Percentiles rank a stretch among this genome's conserved stretches.
Evolutionary conservation across 345 rosid species (phyloP).

Genomic region (Gossypium arboreum): DNA sequence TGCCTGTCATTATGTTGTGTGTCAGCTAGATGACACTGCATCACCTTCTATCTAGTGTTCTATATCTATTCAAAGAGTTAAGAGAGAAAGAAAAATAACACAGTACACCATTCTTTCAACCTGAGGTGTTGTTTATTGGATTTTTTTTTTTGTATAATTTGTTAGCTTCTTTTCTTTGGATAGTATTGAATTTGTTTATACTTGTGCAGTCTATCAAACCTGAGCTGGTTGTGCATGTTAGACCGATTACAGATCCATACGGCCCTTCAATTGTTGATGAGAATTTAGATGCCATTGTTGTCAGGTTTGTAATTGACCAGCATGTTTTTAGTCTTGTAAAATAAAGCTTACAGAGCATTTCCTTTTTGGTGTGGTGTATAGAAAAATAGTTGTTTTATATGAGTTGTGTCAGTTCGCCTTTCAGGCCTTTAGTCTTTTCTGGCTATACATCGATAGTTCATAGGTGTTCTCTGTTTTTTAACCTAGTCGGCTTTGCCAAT

Average conservation of each 20-base stretch:
- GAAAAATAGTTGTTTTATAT: not conserved
- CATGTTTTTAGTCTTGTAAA: not conserved
- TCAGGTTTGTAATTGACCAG: constrained; percentile 44
- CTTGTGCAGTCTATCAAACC: constrained; percentile 71
- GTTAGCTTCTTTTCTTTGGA: not conserved
- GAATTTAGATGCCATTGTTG: constrained; percentile 76
- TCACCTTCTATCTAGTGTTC: not conserved
- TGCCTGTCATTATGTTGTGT: not conserved
- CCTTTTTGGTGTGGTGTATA: not conserved
- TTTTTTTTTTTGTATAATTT: not conserved
- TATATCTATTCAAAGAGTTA: not conserved
- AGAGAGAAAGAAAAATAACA: not conserved
- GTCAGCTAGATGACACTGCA: not conserved
- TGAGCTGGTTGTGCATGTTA: constrained; percentile 58
- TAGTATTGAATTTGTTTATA: not conserved
- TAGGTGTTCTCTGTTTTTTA: not conserved
- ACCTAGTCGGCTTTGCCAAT: not conserved
- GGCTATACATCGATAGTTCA: too few species aligned
- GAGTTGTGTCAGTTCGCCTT: not conserved
- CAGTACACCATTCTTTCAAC: not conserved
- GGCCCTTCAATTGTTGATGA: constrained; percentile 84
- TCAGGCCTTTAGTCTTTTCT: not conserved
- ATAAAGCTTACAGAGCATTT: not conserved
- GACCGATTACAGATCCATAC: constrained; percentile 72
- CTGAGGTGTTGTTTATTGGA: not conserved